phyloP scores from a whole-genome alignment of 257 asterid genomes.

The Eustoma russellianum region DNA sequence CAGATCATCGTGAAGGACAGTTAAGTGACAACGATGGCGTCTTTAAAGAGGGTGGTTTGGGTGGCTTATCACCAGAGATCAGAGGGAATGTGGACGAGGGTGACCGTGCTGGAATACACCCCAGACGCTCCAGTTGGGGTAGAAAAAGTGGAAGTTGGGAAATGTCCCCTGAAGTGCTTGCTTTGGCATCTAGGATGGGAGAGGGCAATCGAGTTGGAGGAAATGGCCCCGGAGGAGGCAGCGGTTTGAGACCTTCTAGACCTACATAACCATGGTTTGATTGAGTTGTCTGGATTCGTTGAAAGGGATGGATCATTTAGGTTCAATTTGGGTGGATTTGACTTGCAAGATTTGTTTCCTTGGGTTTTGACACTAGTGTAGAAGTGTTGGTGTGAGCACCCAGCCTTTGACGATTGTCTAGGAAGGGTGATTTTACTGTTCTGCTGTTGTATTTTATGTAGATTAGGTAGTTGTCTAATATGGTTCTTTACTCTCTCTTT shows the following conservation, averaged over 20 bases:
- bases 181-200: slow-evolving; percentile 78
- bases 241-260: slow-evolving; percentile 14
- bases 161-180: slow-evolving; percentile 94
- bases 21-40: slow-evolving; percentile 51
- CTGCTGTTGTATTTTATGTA: too few species aligned
- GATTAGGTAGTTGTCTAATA: too few species aligned
- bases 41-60: slow-evolving; percentile 44
- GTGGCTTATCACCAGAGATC: slow-evolving; percentile 64
- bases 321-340: slow-evolving; percentile 23
- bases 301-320: slow-evolving; percentile 8
- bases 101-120: slow-evolving; percentile 68
- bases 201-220: slow-evolving; percentile 59
- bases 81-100: slow-evolving; percentile 77
- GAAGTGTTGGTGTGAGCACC: too few species aligned
- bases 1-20: slow-evolving; percentile 56
- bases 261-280: slow-evolving; percentile 28
- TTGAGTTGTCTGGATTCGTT: slow-evolving; percentile 4
- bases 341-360: slow-evolving; percentile 9
- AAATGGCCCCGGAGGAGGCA: slow-evolving; percentile 30
- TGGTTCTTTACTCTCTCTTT: too few species aligned
- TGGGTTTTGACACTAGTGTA: too few species aligned
- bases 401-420: too few species aligned
- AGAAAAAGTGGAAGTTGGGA: slow-evolving; percentile 98
- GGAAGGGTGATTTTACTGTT: too few species aligned
- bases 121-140: slow-evolving; percentile 89